Evolutionary conservation across 2,329 filamentous ascomycete species (phyloP).

Genomic region (Trichoderma sp.): DNA sequence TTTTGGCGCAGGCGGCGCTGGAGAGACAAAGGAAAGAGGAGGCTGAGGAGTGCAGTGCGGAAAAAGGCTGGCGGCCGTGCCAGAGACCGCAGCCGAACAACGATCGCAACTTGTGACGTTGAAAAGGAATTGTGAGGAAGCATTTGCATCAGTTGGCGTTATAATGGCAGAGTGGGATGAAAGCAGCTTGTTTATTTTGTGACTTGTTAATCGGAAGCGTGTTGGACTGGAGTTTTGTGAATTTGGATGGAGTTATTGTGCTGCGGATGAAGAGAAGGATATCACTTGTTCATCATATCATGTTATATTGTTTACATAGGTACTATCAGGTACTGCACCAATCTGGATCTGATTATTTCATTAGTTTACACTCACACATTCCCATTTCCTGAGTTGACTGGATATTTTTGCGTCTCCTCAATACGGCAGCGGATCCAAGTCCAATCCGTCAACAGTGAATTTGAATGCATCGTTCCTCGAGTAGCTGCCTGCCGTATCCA

Average conservation of each 20-base stretch:
- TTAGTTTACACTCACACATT: not conserved
- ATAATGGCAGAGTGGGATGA: not conserved
- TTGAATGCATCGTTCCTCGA: conserved; percentile 67
- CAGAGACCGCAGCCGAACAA: conserved; percentile 27
- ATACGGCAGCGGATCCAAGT: conserved; percentile 57
- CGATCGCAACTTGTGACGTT: conserved; percentile 22
- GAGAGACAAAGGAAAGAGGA: conserved; percentile 36
- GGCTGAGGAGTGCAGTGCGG: conserved; percentile 33
- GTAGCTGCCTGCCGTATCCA: conserved; percentile 84
- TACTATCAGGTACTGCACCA: not conserved
- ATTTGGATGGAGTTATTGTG: not conserved
- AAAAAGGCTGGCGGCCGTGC: conserved; percentile 31
- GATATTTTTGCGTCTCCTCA: conserved; percentile 20
- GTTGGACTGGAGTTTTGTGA: not conserved
- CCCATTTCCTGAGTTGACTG: not conserved
- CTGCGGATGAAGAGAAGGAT: not conserved
- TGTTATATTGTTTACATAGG: not conserved
- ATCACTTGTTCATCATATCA: not conserved
- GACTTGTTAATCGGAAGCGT: not conserved
- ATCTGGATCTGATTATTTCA: not conserved
- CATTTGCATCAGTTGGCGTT: conserved; percentile 13
- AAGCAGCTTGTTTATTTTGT: not conserved
- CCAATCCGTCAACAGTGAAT: conserved; percentile 56
- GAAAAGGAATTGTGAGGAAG: not conserved
- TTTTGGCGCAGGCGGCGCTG: conserved; percentile 56